phyloP scores from a whole-genome alignment of 805 yeast species.

The Lipomyces yamadae region DNA sequence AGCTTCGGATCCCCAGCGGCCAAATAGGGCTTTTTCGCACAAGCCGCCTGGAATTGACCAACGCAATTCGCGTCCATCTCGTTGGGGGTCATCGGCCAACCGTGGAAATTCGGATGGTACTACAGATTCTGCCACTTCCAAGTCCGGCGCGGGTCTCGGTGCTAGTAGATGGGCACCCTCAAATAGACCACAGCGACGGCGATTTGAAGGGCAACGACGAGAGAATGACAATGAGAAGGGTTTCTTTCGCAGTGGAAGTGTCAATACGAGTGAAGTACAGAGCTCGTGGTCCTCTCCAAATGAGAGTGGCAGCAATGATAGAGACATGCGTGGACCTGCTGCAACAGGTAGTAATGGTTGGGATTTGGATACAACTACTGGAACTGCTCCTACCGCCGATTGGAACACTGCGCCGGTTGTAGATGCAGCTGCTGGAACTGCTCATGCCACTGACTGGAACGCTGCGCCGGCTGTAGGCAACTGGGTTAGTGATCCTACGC shows the following conservation, averaged over 20 bases:
- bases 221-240: neutral
- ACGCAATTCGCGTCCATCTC: neutral
- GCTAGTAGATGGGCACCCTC: neutral
- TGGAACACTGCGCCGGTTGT: no score
- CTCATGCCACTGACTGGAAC: neutral
- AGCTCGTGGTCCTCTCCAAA: neutral
- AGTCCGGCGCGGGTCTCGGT: neutral
- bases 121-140: neutral
- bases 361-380: neutral
- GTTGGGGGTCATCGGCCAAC: neutral
- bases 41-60: neutral
- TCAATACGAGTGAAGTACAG: neutral
- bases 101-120: neutral
- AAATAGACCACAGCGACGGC: neutral
- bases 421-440: neutral
- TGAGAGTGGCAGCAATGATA: neutral
- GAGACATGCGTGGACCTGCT: neutral
- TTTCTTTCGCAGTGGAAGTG: neutral
- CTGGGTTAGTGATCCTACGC: slow-evolving; percentile 7
- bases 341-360: neutral
- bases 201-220: neutral
- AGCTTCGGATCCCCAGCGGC: neutral
- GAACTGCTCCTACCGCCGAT: neutral
- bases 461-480: neutral
- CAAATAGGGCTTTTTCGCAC: neutral